A percentile compares a stretch with the other conserved stretches of the same genome.
These are phyloP conservation scores for Apiospora saccharicola DNA, from an alignment of 2,329 filamentous ascomycete genomes.

Conservation along the genomic window DNA sequence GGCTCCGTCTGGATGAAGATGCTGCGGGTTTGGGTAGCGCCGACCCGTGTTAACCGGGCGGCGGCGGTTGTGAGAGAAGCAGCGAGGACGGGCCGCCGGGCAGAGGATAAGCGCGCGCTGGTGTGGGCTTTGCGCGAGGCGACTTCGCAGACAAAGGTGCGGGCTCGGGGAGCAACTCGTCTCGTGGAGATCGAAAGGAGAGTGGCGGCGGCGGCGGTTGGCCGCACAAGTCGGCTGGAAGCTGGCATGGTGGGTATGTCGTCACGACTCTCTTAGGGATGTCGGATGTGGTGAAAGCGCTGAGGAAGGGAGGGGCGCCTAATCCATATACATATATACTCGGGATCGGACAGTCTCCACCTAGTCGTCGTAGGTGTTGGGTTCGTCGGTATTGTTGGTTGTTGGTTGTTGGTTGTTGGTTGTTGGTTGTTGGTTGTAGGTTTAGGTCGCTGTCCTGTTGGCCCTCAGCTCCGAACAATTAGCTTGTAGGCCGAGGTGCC, in stretches of 20 bases:
- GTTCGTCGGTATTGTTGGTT: neutral
- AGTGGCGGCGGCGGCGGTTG: slow-evolving; percentile 35
- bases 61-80: slow-evolving; percentile 28
- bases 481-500: slow-evolving; percentile 14
- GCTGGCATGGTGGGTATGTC: slow-evolving; percentile 23
- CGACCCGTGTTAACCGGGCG: slow-evolving; percentile 25
- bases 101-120: slow-evolving; percentile 36
- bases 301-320: neutral
- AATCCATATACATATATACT: neutral
- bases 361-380: neutral
- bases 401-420: slow-evolving; percentile 21
- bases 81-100: slow-evolving; percentile 36
- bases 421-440: slow-evolving; percentile 9
- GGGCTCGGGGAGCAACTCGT: slow-evolving; percentile 34
- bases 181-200: slow-evolving; percentile 32
- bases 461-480: slow-evolving; percentile 2
- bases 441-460: neutral
- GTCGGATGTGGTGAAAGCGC: neutral
- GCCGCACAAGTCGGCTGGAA: slow-evolving; percentile 38
- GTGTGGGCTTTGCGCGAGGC: slow-evolving; percentile 42
- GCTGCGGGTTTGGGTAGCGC: slow-evolving; percentile 57
- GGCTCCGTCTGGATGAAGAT: slow-evolving; percentile 98
- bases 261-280: neutral
- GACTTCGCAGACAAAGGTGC: slow-evolving; percentile 25
- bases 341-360: neutral